phyloP scores from a whole-genome alignment of 2,329 filamentous ascomycete genomes.

The Rhinocladiella similis region DNA sequence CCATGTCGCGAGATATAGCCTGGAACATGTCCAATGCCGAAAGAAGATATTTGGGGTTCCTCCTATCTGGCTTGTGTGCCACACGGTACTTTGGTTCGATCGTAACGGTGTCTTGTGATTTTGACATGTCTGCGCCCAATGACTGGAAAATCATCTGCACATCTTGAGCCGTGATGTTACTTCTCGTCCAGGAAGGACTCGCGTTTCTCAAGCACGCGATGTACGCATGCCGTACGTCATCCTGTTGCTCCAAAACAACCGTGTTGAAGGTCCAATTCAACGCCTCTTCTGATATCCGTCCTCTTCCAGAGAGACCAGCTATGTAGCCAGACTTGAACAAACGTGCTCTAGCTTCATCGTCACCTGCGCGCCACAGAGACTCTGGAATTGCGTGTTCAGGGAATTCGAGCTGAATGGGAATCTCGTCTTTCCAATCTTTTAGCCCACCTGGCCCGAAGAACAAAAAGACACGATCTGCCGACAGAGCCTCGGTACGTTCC shows the following conservation, averaged over 20 bases:
- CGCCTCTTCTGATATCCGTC: slow-evolving; percentile 61
- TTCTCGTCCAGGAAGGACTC: slow-evolving; percentile 34
- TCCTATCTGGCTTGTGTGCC: slow-evolving; percentile 3
- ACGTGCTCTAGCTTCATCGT: slow-evolving; percentile 55
- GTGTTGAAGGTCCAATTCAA: slow-evolving; percentile 61
- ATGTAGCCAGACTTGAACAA: slow-evolving; percentile 64
- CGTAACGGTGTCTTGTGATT: slow-evolving; percentile 13
- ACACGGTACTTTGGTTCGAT: slow-evolving; percentile 19
- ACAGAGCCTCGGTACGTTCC: slow-evolving; percentile 60
- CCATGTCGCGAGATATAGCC: slow-evolving; percentile 25
- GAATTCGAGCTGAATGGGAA: slow-evolving; percentile 34
- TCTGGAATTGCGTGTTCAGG: slow-evolving; percentile 36
- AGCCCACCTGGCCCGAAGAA: slow-evolving; percentile 51
- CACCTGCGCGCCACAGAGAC: slow-evolving; percentile 33
- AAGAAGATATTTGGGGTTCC: slow-evolving; percentile 23
- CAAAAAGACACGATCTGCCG: slow-evolving; percentile 54
- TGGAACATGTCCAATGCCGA: slow-evolving; percentile 21
- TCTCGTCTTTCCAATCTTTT: slow-evolving; percentile 28
- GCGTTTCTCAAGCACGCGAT: slow-evolving; percentile 52
- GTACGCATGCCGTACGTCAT: slow-evolving; percentile 62
- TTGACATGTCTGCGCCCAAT: slow-evolving; percentile 22
- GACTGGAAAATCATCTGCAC: slow-evolving; percentile 22
- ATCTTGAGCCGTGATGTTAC: slow-evolving; percentile 20
- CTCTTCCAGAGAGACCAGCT: slow-evolving; percentile 52
- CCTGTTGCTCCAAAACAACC: slow-evolving; percentile 50